Conservation (phyloP, 805 yeast species). For the Candida ascalaphidarum region DNA sequence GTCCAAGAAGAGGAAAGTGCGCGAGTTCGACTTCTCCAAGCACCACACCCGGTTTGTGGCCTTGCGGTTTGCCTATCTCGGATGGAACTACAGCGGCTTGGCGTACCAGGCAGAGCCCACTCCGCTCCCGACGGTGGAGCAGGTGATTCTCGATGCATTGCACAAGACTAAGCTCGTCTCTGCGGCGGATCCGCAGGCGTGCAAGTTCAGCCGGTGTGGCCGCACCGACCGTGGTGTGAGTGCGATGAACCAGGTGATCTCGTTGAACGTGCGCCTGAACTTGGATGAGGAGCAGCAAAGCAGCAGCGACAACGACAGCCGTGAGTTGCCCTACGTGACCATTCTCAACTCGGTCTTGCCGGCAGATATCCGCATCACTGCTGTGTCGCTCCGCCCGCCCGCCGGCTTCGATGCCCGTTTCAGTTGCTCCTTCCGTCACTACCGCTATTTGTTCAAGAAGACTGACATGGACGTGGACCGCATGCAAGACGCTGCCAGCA, state of each 20-base stretch:
- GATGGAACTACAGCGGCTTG: slow-evolving; percentile 92
- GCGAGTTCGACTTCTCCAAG: slow-evolving; percentile 57
- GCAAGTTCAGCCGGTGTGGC: slow-evolving; percentile 83
- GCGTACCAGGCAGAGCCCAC: slow-evolving; percentile 74
- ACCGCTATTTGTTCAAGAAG: slow-evolving; percentile 63
- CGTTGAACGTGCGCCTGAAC: slow-evolving; percentile 66
- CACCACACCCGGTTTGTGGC: slow-evolving; percentile 66
- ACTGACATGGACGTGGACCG: slow-evolving; percentile 47
- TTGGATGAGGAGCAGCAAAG: slow-evolving; percentile 55
- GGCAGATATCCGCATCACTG: slow-evolving; percentile 71
- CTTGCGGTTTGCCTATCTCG: slow-evolving; percentile 75
- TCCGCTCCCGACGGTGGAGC: slow-evolving; percentile 82
- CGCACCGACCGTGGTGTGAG: slow-evolving; percentile 95
- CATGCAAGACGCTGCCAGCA: slow-evolving; percentile 63
- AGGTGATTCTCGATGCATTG: slow-evolving; percentile 63
- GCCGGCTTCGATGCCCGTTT: slow-evolving; percentile 82
- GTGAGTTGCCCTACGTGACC: slow-evolving; percentile 69
- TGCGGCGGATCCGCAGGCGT: slow-evolving; percentile 49
- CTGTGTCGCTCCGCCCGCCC: slow-evolving; percentile 80
- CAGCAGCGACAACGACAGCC: slow-evolving; percentile 45
- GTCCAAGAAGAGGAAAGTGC: slow-evolving; percentile 17
- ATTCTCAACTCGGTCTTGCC: slow-evolving; percentile 76
- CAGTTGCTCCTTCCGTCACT: slow-evolving; percentile 81
- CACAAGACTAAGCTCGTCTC: slow-evolving; percentile 57
- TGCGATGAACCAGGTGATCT: slow-evolving; percentile 92